These are phyloP conservation scores for Didymella sp. DNA, from an alignment of 2,329 filamentous ascomycete genomes.

Conservation along the genomic window DNA sequence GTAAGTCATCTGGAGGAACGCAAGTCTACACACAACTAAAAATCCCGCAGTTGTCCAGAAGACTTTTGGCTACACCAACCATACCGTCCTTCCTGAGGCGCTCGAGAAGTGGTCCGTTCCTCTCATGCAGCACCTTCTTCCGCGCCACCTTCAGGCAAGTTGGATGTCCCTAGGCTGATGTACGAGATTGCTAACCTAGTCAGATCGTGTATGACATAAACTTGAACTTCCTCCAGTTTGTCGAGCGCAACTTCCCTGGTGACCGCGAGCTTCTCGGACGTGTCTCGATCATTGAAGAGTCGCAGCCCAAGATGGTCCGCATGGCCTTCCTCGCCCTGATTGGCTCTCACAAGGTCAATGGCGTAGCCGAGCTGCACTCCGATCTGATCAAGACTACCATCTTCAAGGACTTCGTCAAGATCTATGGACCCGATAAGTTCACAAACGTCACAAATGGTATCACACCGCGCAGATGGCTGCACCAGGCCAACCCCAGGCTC, in stretches of 20 bases:
- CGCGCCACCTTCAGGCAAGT: conserved; percentile 78
- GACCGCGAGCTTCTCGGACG: conserved; percentile 83
- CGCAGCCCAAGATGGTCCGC: conserved; percentile 94
- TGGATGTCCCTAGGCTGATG: neutral
- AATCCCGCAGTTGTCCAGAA: conserved; percentile 54
- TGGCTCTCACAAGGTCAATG: conserved; percentile 98
- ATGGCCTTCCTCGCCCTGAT: conserved; percentile 97
- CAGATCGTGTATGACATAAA: conserved; percentile 98
- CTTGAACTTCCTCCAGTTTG: conserved; percentile 85
- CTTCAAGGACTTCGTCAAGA: conserved; percentile 96
- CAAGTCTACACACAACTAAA: conserved; percentile 21
- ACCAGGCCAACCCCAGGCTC: conserved; percentile 93
- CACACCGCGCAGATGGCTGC: conserved; percentile 92
- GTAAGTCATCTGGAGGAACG: conserved; percentile 53
- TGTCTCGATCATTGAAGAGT: conserved; percentile 98
- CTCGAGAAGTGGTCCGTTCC: conserved; percentile 98
- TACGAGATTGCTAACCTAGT: conserved; percentile 8
- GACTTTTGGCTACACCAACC: conserved; percentile 95
- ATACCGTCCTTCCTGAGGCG: conserved; percentile 95
- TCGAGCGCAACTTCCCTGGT: conserved; percentile 89
- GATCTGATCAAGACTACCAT: conserved; percentile 99
- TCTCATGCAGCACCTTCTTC: conserved; percentile 88
- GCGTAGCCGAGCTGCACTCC: conserved; percentile 95
- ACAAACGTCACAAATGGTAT: conserved; percentile 99
- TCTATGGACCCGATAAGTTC: conserved; percentile 97